Base-by-base conservation (phyloP, 352 stramenopile species). In the Phytophthora citrophthora region DNA sequence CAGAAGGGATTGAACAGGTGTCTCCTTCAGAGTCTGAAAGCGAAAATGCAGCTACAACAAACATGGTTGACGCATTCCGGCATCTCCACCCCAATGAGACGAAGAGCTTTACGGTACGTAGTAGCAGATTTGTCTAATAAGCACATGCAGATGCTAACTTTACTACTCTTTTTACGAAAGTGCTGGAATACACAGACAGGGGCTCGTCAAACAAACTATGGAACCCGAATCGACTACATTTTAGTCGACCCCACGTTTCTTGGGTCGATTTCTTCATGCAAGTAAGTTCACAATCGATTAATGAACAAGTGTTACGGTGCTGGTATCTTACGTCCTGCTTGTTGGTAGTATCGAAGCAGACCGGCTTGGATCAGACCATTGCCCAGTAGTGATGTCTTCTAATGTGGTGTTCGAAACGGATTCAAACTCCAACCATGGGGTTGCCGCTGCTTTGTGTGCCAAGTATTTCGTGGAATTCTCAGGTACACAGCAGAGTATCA, bases 171-270 rank as follows among this genome's bases (percentile, higher is more conserved):
- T 34, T 34, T 13, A 11, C 12, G 29, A 34, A 34, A 93, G 76
- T 98, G 89, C 57, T 98, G 91, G 90, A 96, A 80, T 58, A 96
- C 82, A 12, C 61, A 91, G 54, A 97, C 90, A 10, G 78, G 77
- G 1, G 91, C 86, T 12, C 79, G 92, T 9, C 76, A 94, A 62
- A 97, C 89, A 62, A 98, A 98, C 68, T 97, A 91, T 46, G 92
- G 92, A 51, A 90, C 86, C 18, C 86, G 92, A 36, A 94, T 98
- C 54, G 92, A 98, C 69, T 97, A 97, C 53, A 91, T 98, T 46
- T 71, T 97, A 16, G 72, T 88, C 3, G 85, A 93, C n/a, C 51
- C 59, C 0, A 32, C 20, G 15, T 74, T 96, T 36, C 43, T 90
- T 46, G 62, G 78, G 9, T 83, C 51, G 16, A 56, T 84, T 31